Percentiles rank a stretch among this genome's conserved stretches.
These are phyloP conservation scores for Auriscalpium orientale DNA, from an alignment of 768 basidiomycete genomes.

Conservation along the genomic window DNA sequence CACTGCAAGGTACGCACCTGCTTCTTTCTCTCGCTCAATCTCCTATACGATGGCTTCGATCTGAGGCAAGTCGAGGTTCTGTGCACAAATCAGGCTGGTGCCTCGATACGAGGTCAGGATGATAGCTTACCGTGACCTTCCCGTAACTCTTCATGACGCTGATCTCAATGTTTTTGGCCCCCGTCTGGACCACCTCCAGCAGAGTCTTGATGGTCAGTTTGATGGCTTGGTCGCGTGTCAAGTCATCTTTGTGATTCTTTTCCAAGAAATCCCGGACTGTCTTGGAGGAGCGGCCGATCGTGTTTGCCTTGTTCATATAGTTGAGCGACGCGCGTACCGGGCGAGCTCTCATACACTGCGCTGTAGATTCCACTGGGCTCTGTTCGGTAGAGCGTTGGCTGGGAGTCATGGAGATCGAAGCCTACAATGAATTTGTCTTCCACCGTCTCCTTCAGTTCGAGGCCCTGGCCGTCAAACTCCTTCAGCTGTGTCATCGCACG, in stretches of 20 bases:
- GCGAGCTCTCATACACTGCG: no score
- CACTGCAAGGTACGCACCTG: conserved; percentile 55
- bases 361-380: conserved; percentile 98
- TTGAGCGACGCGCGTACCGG: no score
- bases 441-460: no score
- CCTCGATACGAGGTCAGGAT: background rate
- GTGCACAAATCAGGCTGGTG: background rate
- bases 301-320: conserved; percentile 94
- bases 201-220: conserved; percentile 93
- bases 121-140: conserved; percentile 70
- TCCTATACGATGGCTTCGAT: conserved; percentile 89
- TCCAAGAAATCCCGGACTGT: conserved; percentile 98
- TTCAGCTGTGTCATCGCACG: no score
- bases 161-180: conserved; percentile 99
- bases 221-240: conserved; percentile 83
- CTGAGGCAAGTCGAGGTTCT: conserved; percentile 83
- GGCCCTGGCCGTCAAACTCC: no score
- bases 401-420: conserved; percentile 88
- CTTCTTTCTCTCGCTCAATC: conserved; percentile 97
- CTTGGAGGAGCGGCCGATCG: conserved; percentile 95
- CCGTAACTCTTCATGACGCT: conserved; percentile 96
- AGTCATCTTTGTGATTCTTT: conserved; percentile 92
- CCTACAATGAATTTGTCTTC: conserved; percentile 91
- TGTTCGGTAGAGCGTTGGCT: conserved; percentile 89
- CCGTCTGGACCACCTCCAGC: conserved; percentile 96